phyloP scores from a whole-genome alignment of 169 alveolate species.

The Plasmodium gonderi region DNA sequence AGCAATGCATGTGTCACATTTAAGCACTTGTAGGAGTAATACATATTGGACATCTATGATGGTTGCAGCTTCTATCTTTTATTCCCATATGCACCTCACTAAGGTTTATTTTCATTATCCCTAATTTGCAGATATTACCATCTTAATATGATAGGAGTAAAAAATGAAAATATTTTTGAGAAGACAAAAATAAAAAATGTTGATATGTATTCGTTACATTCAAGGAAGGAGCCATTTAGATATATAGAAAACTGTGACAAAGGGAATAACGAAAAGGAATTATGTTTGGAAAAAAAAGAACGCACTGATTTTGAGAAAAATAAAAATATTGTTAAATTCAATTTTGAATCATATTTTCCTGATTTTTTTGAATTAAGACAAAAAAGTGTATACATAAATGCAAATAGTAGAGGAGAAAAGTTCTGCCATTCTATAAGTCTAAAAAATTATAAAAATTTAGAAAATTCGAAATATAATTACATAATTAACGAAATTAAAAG shows the following conservation, averaged over 20 bases:
- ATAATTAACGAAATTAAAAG: conserved; percentile 24
- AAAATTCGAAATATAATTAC: conserved; percentile 29
- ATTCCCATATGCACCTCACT: background rate
- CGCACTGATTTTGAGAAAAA: background rate
- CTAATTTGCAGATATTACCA: background rate
- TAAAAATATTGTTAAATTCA: background rate
- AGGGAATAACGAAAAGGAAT: background rate
- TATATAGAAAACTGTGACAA: background rate
- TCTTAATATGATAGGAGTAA: background rate
- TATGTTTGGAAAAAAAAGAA: background rate
- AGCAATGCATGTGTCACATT: background rate
- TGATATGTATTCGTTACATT: conserved; percentile 2
- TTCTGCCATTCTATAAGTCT: background rate
- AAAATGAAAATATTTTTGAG: background rate
- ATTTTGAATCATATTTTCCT: conserved; percentile 38
- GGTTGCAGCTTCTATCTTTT: background rate
- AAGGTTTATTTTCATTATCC: background rate
- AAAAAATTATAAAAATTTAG: conserved; percentile 30
- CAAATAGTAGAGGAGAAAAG: background rate
- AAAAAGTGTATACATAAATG: conserved; percentile 18
- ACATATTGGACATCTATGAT: background rate
- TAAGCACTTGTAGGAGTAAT: too few species aligned
- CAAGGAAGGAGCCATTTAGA: background rate
- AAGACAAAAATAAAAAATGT: conserved; percentile 38
- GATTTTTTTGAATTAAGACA: conserved; percentile 23